phyloP scores from a whole-genome alignment of 176 grass and related monocot species.

The Musa acuminata region DNA sequence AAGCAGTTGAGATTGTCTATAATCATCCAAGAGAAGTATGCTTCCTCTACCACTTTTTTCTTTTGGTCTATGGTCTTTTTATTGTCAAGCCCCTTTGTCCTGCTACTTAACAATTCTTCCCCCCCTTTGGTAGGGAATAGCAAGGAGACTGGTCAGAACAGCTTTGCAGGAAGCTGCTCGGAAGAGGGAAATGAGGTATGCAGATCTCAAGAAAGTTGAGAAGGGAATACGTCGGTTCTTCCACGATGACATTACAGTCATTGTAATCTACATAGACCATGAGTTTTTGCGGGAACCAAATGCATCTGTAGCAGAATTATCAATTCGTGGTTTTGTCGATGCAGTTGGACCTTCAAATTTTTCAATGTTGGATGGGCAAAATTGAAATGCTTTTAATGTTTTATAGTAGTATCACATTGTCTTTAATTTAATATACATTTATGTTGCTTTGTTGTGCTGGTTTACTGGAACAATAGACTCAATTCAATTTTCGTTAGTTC shows the following conservation, averaged over 20 bases:
- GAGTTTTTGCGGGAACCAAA: conserved; percentile 29
- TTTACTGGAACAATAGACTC: not conserved
- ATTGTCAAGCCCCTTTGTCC: not conserved
- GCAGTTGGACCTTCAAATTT: conserved; percentile 56
- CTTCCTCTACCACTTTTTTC: not conserved
- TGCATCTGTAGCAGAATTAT: conserved; percentile 51
- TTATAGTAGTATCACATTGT: not conserved
- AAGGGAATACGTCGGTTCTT: conserved; percentile 50
- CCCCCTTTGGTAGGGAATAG: conserved; percentile 31
- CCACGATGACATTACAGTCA: conserved; percentile 52
- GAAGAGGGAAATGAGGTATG: conserved; percentile 48
- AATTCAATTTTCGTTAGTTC: not conserved
- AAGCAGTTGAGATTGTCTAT: conserved; percentile 67
- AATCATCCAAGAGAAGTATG: conserved; percentile 44
- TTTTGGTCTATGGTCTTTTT: not conserved
- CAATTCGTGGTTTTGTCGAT: conserved; percentile 75
- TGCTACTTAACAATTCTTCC: not conserved
- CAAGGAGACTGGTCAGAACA: conserved; percentile 39
- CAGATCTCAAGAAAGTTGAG: conserved; percentile 46
- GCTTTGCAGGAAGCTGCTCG: conserved; percentile 43
- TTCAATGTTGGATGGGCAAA: conserved; percentile 47
- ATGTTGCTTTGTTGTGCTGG: not conserved
- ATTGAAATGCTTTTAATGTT: conserved; percentile 1
- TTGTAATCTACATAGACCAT: conserved; percentile 45
- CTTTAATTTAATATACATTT: not conserved